phyloP scores from a whole-genome alignment of 1,284 basidiomycete genomes.

The Sphaerobolus stellatus region DNA sequence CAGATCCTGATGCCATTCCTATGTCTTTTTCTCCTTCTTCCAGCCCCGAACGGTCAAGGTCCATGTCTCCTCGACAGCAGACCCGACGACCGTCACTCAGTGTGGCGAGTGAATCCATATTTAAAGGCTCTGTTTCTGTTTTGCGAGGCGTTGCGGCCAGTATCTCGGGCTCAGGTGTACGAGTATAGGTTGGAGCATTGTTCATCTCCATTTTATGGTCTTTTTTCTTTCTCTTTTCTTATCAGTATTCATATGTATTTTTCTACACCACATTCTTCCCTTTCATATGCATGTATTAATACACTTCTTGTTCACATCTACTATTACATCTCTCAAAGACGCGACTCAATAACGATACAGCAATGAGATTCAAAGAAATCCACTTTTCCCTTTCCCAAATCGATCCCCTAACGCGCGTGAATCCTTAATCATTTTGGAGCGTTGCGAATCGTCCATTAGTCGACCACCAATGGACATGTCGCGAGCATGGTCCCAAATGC shows the following conservation, averaged over 20 bases:
- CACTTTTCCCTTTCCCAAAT: slow-evolving; percentile 64
- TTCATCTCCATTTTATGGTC: neutral
- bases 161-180: neutral
- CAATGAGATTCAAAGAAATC: too few species aligned
- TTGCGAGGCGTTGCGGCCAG: slow-evolving; percentile 8
- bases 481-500: slow-evolving; percentile 84
- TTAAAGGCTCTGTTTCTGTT: neutral
- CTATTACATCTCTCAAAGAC: too few species aligned
- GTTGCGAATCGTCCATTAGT: slow-evolving; percentile 80
- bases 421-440: slow-evolving; percentile 75
- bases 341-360: too few species aligned
- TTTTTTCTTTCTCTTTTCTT: neutral
- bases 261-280: neutral
- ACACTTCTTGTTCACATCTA: neutral
- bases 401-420: slow-evolving; percentile 76
- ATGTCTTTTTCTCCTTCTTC: too few species aligned
- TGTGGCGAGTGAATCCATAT: neutral
- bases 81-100: slow-evolving; percentile 8
- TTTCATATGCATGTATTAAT: neutral
- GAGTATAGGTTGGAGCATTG: neutral
- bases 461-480: slow-evolving; percentile 85
- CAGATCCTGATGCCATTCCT: too few species aligned
- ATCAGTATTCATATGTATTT: neutral
- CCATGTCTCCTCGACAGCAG: too few species aligned
- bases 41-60: too few species aligned